These are phyloP conservation scores for Entomortierella beljakovae DNA, from an alignment of 192 early-diverging fungal genomes.

Conservation along the genomic window DNA sequence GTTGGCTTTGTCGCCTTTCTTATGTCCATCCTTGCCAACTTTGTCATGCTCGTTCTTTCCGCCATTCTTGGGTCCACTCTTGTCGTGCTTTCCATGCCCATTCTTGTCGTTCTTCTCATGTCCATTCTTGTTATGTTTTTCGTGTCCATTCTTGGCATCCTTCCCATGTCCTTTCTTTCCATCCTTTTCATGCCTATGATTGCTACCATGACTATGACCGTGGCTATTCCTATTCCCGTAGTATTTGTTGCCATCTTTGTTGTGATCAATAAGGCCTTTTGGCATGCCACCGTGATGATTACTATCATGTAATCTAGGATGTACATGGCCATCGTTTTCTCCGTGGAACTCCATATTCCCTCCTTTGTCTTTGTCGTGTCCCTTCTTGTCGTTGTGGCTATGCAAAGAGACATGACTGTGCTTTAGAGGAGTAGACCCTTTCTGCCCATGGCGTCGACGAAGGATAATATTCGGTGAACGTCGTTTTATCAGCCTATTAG, in stretches of 20 bases:
- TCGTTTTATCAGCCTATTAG: too few relatives aligned
- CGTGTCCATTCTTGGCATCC: not conserved
- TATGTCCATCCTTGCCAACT: not conserved
- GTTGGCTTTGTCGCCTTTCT: not conserved
- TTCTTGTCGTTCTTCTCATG: not conserved
- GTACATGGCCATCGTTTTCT: too few relatives aligned
- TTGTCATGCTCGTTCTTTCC: not conserved
- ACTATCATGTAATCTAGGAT: too few relatives aligned
- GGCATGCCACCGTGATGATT: not conserved
- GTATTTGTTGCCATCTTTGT: not conserved
- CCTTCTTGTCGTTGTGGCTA: not conserved
- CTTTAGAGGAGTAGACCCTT: too few relatives aligned
- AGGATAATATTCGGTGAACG: too few relatives aligned
- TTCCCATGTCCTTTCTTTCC: not conserved
- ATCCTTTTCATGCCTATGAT: too few relatives aligned
- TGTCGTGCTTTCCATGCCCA: too few relatives aligned
- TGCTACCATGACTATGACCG: too few relatives aligned
- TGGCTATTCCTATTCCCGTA: not conserved
- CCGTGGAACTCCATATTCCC: too few relatives aligned
- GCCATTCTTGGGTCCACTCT: too few relatives aligned
- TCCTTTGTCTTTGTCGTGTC: not conserved
- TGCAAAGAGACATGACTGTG: too few relatives aligned
- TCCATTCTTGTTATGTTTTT: not conserved
- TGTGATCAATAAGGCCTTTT: not conserved
- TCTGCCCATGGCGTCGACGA: too few relatives aligned